These are phyloP conservation scores for Dryas integrifolia DNA, from an alignment of 331 rosid species.

Conservation along the genomic window DNA sequence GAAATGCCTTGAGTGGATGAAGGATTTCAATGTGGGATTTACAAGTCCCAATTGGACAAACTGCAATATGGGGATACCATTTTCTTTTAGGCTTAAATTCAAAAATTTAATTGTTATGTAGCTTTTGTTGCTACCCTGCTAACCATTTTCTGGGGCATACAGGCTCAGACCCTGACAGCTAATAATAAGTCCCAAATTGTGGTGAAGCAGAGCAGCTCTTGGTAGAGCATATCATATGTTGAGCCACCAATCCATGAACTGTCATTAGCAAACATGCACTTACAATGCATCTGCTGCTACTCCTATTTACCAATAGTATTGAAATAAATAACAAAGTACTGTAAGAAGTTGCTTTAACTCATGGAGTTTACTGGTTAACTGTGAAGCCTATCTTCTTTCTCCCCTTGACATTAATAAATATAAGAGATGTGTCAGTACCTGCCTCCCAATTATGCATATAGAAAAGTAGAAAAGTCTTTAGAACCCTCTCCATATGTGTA, in stretches of 20 bases:
- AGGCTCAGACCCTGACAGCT: not conserved
- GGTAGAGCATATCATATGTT: too few relatives aligned
- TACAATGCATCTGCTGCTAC: not conserved
- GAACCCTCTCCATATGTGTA: too few relatives aligned
- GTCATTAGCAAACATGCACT: not conserved
- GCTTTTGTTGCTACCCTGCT: constrained; percentile 4
- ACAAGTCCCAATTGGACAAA: not conserved
- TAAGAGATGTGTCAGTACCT: too few relatives aligned
- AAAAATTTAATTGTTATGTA: not conserved
- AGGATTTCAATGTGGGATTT: not conserved
- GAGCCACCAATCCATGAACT: not conserved
- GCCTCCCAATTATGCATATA: too few relatives aligned
- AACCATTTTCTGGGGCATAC: not conserved
- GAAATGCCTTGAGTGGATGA: not conserved
- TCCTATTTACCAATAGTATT: not conserved
- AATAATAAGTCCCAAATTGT: not conserved
- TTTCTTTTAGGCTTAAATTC: not conserved
- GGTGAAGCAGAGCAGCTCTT: constrained; percentile 5
- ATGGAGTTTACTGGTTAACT: not conserved
- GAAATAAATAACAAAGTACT: constrained; percentile 1
- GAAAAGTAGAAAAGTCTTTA: too few relatives aligned
- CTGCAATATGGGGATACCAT: not conserved
- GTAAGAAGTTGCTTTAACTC: not conserved
- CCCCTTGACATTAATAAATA: too few relatives aligned
- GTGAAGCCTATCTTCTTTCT: not conserved